Evolutionary conservation across 768 basidiomycete species (phyloP).

Genomic region (Psilocybe sp.): DNA sequence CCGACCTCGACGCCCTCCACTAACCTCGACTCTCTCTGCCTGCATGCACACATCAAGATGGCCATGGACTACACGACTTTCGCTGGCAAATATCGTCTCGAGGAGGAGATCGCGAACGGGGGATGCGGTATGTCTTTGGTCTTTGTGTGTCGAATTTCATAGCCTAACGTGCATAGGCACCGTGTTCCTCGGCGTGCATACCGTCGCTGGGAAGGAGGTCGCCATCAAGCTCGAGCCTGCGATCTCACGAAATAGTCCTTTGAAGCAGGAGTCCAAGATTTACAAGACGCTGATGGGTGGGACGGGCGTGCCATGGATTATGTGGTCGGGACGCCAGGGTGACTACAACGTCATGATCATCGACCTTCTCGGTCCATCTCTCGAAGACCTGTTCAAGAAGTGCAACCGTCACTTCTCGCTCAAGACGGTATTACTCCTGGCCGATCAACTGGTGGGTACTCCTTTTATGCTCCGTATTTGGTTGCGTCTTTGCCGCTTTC

Average conservation of each 20-base stretch:
- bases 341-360: conserved; percentile 98
- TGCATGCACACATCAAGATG: too few species aligned
- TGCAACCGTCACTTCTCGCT: conserved; percentile 91
- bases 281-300: conserved; percentile 91
- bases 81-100: conserved; percentile 75
- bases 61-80: conserved; percentile 40
- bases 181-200: conserved; percentile 77
- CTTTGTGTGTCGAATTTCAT: background rate
- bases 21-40: too few species aligned
- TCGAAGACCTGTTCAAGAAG: conserved; percentile 85
- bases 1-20: too few species aligned
- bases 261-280: conserved; percentile 87
- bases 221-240: conserved; percentile 82
- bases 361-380: conserved; percentile 88
- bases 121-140: conserved; percentile 56
- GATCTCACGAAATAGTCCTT: conserved; percentile 55
- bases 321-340: conserved; percentile 88
- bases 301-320: conserved; percentile 86
- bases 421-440: conserved; percentile 90
- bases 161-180: conserved; percentile 45
- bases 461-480: background rate
- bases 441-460: conserved; percentile 85
- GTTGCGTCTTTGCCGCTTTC: background rate
- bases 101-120: conserved; percentile 78
- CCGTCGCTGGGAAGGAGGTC: conserved; percentile 78